phyloP scores from a whole-genome alignment of 805 yeast genomes.

The Teunomyces funiuensis region DNA sequence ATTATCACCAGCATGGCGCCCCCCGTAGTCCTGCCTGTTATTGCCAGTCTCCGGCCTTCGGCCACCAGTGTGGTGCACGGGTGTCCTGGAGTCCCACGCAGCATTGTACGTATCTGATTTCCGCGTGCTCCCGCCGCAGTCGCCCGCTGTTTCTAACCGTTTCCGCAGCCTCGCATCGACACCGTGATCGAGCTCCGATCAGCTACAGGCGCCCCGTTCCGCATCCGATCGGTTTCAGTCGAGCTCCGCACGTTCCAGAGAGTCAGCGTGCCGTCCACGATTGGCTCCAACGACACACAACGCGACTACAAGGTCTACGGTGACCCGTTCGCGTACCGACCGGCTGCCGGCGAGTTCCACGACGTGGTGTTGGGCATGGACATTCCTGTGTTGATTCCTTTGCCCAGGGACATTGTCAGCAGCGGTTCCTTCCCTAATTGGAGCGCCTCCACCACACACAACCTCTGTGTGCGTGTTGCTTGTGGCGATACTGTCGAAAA shows the following conservation, averaged over 20 bases:
- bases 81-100: slow-evolving; percentile 67
- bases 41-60: slow-evolving; percentile 47
- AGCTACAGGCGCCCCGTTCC: slow-evolving; percentile 46
- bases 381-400: slow-evolving; percentile 56
- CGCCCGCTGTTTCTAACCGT: slow-evolving; percentile 12
- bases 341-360: slow-evolving; percentile 38
- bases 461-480: slow-evolving; percentile 39
- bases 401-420: slow-evolving; percentile 53
- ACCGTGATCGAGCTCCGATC: slow-evolving; percentile 58
- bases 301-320: slow-evolving; percentile 35
- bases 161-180: slow-evolving; percentile 57
- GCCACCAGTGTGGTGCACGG: slow-evolving; percentile 57
- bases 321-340: slow-evolving; percentile 35
- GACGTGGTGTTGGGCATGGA: slow-evolving; percentile 54
- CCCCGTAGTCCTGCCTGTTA: slow-evolving; percentile 23
- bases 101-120: slow-evolving; percentile 26
- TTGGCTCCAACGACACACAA: slow-evolving; percentile 31
- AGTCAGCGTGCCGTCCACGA: slow-evolving; percentile 39
- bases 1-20: slow-evolving; percentile 8
- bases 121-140: too few species aligned
- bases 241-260: slow-evolving; percentile 52
- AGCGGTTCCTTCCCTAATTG: slow-evolving; percentile 50
- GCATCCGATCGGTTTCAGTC: slow-evolving; percentile 47
- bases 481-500: slow-evolving; percentile 30
- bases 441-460: slow-evolving; percentile 49